Percentiles rank a stretch among this genome's conserved stretches.
phyloP scores from a whole-genome alignment of 1,284 basidiomycete genomes.

The Waitea zeae region DNA sequence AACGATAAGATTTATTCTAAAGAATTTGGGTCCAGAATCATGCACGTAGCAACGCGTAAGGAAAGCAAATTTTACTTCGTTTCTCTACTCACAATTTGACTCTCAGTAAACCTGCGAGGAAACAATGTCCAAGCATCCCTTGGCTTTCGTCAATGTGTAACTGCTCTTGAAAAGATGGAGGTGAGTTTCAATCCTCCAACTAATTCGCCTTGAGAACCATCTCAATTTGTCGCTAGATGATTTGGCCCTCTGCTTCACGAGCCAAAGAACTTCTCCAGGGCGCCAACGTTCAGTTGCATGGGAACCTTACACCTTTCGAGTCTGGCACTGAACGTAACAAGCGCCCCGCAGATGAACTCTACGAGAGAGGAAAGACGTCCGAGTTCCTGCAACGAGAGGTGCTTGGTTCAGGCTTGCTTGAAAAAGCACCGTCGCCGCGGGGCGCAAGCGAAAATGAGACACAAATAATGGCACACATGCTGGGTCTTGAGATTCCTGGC shows the following conservation, averaged over 20 bases:
- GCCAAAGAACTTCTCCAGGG: constrained; percentile 57
- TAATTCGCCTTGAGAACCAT: constrained; percentile 6
- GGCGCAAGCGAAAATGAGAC: constrained; percentile 29
- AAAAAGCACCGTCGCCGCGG: constrained; percentile 6
- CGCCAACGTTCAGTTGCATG: constrained; percentile 37
- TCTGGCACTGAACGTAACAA: constrained; percentile 29
- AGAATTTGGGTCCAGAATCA: constrained; percentile 32
- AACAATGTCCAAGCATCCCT: constrained; percentile 49
- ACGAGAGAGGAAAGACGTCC: constrained; percentile 33
- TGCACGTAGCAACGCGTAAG: constrained; percentile 67
- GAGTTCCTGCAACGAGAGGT: constrained; percentile 27
- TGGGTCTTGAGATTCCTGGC: constrained; percentile 43
- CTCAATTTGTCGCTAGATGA: constrained; percentile 20
- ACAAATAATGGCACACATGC: constrained; percentile 52
- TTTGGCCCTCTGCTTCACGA: constrained; percentile 62
- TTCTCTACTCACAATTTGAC: constrained; percentile 3
- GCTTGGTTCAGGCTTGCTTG: constrained; percentile 14
- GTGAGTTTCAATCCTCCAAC: constrained; percentile 19
- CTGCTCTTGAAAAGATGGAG: constrained; percentile 54
- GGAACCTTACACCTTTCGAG: constrained; percentile 17
- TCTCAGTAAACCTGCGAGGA: constrained; percentile 47
- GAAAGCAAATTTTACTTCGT: constrained; percentile 4
- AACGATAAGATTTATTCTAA: constrained; percentile 3
- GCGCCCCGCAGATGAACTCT: constrained; percentile 46
- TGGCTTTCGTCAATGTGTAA: constrained; percentile 49